Percentiles rank a stretch among this genome's conserved stretches.
Conservation (phyloP, 768 basidiomycete genomes). For the Floccularia luteovirens region DNA sequence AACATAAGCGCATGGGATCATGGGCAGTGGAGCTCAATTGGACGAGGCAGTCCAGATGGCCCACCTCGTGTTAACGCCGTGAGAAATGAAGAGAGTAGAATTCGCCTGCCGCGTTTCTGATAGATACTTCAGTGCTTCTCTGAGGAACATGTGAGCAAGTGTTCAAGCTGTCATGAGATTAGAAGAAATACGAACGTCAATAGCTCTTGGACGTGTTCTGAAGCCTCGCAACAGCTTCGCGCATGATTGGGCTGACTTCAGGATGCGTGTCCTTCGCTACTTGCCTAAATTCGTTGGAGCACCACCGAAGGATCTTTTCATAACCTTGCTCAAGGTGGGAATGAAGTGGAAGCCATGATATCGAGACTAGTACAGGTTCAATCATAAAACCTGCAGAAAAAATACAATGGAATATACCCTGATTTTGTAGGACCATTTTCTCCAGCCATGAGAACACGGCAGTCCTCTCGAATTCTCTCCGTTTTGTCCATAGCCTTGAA, state of each 20-base stretch:
- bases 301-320: conserved; percentile 83
- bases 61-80: conserved; percentile 86
- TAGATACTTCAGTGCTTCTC: conserved; percentile 68
- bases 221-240: conserved; percentile 70
- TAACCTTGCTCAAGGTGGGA: conserved; percentile 85
- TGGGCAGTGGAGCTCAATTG: conserved; percentile 98
- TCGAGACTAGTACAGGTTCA: conserved; percentile 51
- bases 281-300: conserved; percentile 76
- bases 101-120: conserved; percentile 77
- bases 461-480: conserved; percentile 76
- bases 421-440: conserved; percentile 74
- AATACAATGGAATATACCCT: conserved; percentile 40
- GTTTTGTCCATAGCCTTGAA: conserved; percentile 87
- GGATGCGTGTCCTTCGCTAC: conserved; percentile 68
- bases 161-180: background rate
- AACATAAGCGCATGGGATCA: conserved; percentile 90
- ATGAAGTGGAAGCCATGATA: conserved; percentile 78
- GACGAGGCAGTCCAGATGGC: conserved; percentile 76
- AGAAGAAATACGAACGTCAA: conserved; percentile 43
- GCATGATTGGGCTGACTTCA: conserved; percentile 58
- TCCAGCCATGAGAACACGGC: conserved; percentile 79
- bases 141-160: conserved; percentile 10
- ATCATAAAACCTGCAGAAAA: background rate
- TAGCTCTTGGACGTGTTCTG: conserved; percentile 69
- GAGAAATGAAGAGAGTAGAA: conserved; percentile 76